These are phyloP conservation scores for Sporothrix protearum DNA, from an alignment of 2,329 filamentous ascomycete genomes.

Conservation along the genomic window DNA sequence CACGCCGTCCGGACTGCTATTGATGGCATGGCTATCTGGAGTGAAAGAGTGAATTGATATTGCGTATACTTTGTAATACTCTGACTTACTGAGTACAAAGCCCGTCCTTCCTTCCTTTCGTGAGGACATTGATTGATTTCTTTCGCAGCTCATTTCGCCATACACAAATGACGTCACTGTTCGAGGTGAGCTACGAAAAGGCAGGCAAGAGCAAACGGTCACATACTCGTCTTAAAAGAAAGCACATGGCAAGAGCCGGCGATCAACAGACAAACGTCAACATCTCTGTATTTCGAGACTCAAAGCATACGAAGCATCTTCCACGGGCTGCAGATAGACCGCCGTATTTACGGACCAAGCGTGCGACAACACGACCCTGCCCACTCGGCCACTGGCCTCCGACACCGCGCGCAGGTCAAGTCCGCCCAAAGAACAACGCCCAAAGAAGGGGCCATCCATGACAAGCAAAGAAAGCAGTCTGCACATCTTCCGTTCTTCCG, in stretches of 20 bases:
- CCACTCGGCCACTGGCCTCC: neutral
- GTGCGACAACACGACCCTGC: neutral
- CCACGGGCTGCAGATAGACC: neutral
- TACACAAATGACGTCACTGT: neutral
- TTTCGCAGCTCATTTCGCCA: neutral
- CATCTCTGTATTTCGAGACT: neutral
- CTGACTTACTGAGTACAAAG: neutral
- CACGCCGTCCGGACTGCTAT: neutral
- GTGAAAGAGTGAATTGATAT: neutral
- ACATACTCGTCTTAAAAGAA: neutral
- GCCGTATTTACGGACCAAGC: neutral
- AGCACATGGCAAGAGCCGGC: neutral
- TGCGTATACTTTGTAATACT: too few species aligned
- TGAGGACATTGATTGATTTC: neutral
- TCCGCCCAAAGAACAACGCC: neutral
- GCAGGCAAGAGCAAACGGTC: neutral
- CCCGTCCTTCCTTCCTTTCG: neutral
- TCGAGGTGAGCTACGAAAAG: neutral
- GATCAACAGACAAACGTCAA: neutral
- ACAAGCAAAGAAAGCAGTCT: neutral
- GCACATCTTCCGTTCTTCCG: too few species aligned
- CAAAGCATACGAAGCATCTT: neutral
- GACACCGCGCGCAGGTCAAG: neutral
- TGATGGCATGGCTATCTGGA: neutral
- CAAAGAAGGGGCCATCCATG: conserved; percentile 4